Base-by-base conservation (phyloP, 257 asterid species). In the Oldenlandia corymbosa region DNA sequence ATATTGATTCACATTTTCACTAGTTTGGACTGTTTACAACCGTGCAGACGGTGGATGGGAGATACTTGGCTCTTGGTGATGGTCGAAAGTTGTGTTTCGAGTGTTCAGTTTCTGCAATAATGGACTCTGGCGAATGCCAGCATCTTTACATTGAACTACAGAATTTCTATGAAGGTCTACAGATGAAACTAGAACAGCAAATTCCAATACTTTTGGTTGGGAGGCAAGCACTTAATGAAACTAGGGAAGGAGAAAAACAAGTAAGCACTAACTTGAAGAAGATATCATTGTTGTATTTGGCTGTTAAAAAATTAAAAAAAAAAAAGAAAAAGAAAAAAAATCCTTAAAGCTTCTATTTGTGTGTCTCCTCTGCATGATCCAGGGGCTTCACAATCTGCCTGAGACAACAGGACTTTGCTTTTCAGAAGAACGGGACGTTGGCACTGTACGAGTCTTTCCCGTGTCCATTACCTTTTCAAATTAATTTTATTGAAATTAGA, bases 301-400 rank as follows among this genome's bases (percentile, higher is more conserved):
- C 60, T 32, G 49, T 60, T n/a, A n/a, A n/a, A n/a, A n/a, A n/a
- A n/a, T n/a, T n/a, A n/a, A n/a, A n/a, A n/a, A n/a, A n/a, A n/a
- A n/a, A n/a, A n/a, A n/a, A n/a, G n/a, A n/a, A n/a, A n/a, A n/a
- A n/a, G n/a, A n/a, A n/a, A n/a, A n/a, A n/a, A n/a, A n/a, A n/a
- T n/a, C n/a, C 50, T 50, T 27, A 51, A 59, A 42, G 31, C 7
- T 42, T 28, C 2, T 49, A 0, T 43, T 41, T 65, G 24, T 26
- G 5, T 56, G 43, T 30, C 9, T 59, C 51, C 24, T 69, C 71
- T 43, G n/a, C n/a, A n/a, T 75, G 69, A 17, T 61, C n/a, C 83
- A 93, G 99, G 99, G 96, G 66, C 95, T 87, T 80, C 85, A 87
- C 68, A 88, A 87, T 81, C 81, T 89, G 90, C 91, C 99, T 48